Conservation (phyloP, 768 basidiomycete species). For the Amanita pseudoporphyria region DNA sequence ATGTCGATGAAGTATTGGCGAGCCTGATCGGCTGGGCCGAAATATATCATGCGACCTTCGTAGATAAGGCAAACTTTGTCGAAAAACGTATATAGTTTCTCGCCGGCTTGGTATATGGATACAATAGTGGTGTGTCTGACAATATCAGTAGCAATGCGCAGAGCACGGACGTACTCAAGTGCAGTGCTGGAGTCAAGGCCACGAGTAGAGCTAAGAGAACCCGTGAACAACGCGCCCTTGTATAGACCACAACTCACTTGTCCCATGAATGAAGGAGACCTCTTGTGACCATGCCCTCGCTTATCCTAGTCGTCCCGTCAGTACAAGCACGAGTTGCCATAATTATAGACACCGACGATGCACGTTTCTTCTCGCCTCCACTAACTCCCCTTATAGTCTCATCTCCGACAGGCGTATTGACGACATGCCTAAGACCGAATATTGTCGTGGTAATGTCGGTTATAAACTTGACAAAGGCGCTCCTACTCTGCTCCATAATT, state of each 20-base stretch:
- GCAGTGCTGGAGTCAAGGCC: conserved; percentile 65
- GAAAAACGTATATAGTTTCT: conserved; percentile 51
- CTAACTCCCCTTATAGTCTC: conserved; percentile 65
- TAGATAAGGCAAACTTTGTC: conserved; percentile 73
- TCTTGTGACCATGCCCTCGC: conserved; percentile 54
- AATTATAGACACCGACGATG: conserved; percentile 32
- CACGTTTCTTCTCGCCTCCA: conserved; percentile 75
- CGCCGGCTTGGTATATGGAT: conserved; percentile 79
- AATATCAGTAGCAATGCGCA: conserved; percentile 57
- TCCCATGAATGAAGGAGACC: conserved; percentile 67
- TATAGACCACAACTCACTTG: conserved; percentile 35
- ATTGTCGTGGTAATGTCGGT: conserved; percentile 53
- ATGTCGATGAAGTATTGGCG: conserved; percentile 67
- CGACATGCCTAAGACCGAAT: conserved; percentile 68
- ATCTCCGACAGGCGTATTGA: conserved; percentile 70
- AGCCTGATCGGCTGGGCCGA: conserved; percentile 55
- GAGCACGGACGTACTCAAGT: conserved; percentile 58
- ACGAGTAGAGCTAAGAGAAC: conserved; percentile 43
- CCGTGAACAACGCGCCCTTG: neutral
- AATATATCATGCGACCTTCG: conserved; percentile 71
- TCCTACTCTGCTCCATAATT: conserved; percentile 29
- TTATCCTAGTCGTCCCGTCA: conserved; percentile 14
- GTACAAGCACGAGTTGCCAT: neutral
- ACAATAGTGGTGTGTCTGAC: conserved; percentile 51
- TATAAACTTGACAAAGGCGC: conserved; percentile 32